A percentile compares a stretch with the other conserved stretches of the same genome.
Conservation (phyloP, 2,329 filamentous ascomycete species). For the Ceratocystis cubensis region DNA sequence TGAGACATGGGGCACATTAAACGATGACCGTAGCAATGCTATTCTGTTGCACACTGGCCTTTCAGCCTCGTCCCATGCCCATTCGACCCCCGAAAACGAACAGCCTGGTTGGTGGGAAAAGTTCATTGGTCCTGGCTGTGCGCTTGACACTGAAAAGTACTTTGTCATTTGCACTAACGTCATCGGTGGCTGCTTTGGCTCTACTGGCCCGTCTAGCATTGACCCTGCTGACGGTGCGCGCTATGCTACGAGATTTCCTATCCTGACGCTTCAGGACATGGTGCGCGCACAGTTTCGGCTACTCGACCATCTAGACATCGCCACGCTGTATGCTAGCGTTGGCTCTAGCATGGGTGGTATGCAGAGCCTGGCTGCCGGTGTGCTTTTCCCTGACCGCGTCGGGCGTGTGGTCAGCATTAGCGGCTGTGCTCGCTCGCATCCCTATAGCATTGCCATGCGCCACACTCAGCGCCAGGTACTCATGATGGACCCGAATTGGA, state of each 20-base stretch:
- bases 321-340: conserved; percentile 77
- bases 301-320: conserved; percentile 64
- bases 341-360: conserved; percentile 98
- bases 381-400: conserved; percentile 70
- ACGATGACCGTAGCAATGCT: conserved; percentile 69
- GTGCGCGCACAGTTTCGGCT: conserved; percentile 88
- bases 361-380: conserved; percentile 82
- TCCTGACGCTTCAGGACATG: conserved; percentile 95
- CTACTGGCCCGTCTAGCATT: conserved; percentile 75
- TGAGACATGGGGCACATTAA: conserved; percentile 79
- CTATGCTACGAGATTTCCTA: conserved; percentile 91
- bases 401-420: conserved; percentile 77
- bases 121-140: conserved; percentile 80
- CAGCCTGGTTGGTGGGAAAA: conserved; percentile 98
- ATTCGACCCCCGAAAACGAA: conserved; percentile 74
- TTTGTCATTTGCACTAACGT: conserved; percentile 95
- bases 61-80: conserved; percentile 93
- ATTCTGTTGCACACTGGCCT: conserved; percentile 89
- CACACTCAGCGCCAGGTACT: conserved; percentile 95
- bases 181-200: conserved; percentile 89
- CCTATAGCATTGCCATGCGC: conserved; percentile 96
- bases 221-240: conserved; percentile 78
- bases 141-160: conserved; percentile 83
- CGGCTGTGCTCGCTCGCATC: conserved; percentile 86
- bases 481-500: conserved; percentile 99